phyloP scores from a whole-genome alignment of 768 basidiomycete genomes.

The Favolaschia claudopus region DNA sequence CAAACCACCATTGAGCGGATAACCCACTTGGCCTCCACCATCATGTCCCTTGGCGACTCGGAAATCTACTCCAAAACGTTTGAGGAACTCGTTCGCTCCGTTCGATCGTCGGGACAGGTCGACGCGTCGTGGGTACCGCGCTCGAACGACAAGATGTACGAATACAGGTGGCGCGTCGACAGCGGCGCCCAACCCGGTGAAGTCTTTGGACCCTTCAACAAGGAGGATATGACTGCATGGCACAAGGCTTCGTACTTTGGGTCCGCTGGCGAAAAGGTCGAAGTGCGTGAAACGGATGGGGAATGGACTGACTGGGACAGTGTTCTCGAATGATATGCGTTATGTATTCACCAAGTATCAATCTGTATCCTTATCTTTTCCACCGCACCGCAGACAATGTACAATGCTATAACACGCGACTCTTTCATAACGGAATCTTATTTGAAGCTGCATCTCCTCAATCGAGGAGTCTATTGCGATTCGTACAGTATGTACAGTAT shows the following conservation, averaged over 20 bases:
- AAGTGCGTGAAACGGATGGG: slow-evolving; percentile 68
- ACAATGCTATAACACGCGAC: neutral
- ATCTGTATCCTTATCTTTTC: slow-evolving; percentile 16
- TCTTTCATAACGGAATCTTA: too few species aligned
- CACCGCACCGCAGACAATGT: slow-evolving; percentile 1
- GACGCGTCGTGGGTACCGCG: slow-evolving; percentile 76
- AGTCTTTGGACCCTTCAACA: slow-evolving; percentile 81
- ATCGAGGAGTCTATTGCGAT: too few species aligned
- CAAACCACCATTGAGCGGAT: slow-evolving; percentile 75
- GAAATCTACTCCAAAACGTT: slow-evolving; percentile 89
- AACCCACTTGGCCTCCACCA: slow-evolving; percentile 86
- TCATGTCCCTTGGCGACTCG: slow-evolving; percentile 86
- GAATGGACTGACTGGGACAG: slow-evolving; percentile 83
- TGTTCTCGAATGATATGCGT: slow-evolving; percentile 51
- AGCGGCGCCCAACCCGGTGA: slow-evolving; percentile 55
- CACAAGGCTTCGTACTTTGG: slow-evolving; percentile 86
- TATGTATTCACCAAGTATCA: slow-evolving; percentile 14
- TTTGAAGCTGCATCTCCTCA: too few species aligned
- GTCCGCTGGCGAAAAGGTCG: slow-evolving; percentile 75
- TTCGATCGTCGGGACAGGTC: slow-evolving; percentile 77
- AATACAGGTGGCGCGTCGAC: slow-evolving; percentile 81
- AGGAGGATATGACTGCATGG: slow-evolving; percentile 85
- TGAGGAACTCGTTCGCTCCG: slow-evolving; percentile 80
- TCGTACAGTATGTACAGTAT: too few species aligned
- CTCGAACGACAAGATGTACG: slow-evolving; percentile 77